Evolutionary conservation across 331 rosid genomes (phyloP), one percentile per base, ranked within the genome.

Genomic region (Ulmus americana): DNA sequence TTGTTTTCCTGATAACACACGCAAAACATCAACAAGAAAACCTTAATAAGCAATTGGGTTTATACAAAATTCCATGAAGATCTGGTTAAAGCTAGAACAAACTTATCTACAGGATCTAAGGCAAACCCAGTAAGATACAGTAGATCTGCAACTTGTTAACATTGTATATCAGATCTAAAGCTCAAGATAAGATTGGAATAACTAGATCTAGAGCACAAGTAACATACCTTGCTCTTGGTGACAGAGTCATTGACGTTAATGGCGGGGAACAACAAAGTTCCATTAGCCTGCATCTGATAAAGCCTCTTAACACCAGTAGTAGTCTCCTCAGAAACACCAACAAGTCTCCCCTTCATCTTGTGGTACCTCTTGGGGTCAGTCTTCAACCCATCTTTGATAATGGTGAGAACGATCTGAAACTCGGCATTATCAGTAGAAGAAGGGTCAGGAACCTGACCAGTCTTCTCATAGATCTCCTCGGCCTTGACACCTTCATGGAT

Each of bases 301-400:
- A 94, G 76, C 80, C 98, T 94, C 88, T 94, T 89, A 10, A 94
- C 98, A 13, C 98, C 98, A 9, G 98, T 94, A 56, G 98, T 94
- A 45, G 98, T 94, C 75, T 94, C 98, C 77, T 94, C 97, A 0
- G 97, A 94, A 1, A 94, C 98, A 22, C 98, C 98, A 0, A 94
- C 98, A 8, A 94, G 56, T 22, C 98, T 85, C 15, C 77, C 80
- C 81, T 89, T 85, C 98, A 94, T 94, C 84, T 84, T 94, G 63
- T 57, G 95, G 83, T 94, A 89, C 87, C 75, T 82, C 80, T 85
- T 85, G 42, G 98, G 97, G 39, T 94, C 86, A 5, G 79, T 70
- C 79, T 89, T 89, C 78, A 94, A 68, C 0, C 95, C 86, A 14
- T 94, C 98, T 40, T 76, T 77, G 35, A 89, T 83, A 11, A 94